Evolutionary conservation across 805 yeast genomes (phyloP).

Genomic region (Kluyveromyces nonfermentans): DNA sequence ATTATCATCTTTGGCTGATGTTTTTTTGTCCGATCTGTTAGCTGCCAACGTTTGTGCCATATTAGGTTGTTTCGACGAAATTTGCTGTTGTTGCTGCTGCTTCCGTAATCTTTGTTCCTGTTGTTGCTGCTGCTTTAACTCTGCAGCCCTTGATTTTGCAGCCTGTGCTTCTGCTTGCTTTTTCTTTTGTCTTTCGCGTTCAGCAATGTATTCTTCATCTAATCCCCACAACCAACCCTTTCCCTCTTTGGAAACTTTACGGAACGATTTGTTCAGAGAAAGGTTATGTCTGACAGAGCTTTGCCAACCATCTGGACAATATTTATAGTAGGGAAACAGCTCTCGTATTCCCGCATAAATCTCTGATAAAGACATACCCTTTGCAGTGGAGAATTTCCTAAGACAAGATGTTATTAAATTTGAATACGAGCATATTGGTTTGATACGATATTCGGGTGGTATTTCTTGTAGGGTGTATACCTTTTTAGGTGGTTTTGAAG

Average conservation of each 20-base stretch:
- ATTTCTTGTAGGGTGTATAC: constrained; percentile 74
- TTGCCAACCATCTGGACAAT: constrained; percentile 98
- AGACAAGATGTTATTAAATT: constrained; percentile 73
- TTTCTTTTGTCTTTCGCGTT: constrained; percentile 66
- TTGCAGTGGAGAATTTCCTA: constrained; percentile 51
- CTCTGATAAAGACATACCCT: constrained; percentile 76
- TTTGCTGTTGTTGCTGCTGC: constrained; percentile 16
- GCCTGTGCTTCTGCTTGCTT: constrained; percentile 58
- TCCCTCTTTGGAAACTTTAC: constrained; percentile 75
- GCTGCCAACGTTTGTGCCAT: constrained; percentile 28
- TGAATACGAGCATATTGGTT: constrained; percentile 77
- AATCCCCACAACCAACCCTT: constrained; percentile 93
- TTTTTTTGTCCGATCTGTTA: constrained; percentile 20
- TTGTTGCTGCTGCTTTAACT: constrained; percentile 42
- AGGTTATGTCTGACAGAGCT: constrained; percentile 85
- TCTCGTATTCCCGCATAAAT: constrained; percentile 82
- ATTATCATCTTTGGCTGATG: constrained; percentile 29
- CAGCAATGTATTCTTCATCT: constrained; percentile 76
- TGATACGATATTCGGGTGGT: constrained; percentile 76
- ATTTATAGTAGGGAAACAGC: constrained; percentile 80
- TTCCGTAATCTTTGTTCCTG: constrained; percentile 31
- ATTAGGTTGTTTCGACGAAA: constrained; percentile 25
- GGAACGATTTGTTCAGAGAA: constrained; percentile 76
- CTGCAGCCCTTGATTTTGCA: constrained; percentile 49
- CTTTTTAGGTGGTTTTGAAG: constrained; percentile 46